Evolutionary conservation across 768 basidiomycete species (phyloP).

Genomic region (Leccinellum rugosiceps): DNA sequence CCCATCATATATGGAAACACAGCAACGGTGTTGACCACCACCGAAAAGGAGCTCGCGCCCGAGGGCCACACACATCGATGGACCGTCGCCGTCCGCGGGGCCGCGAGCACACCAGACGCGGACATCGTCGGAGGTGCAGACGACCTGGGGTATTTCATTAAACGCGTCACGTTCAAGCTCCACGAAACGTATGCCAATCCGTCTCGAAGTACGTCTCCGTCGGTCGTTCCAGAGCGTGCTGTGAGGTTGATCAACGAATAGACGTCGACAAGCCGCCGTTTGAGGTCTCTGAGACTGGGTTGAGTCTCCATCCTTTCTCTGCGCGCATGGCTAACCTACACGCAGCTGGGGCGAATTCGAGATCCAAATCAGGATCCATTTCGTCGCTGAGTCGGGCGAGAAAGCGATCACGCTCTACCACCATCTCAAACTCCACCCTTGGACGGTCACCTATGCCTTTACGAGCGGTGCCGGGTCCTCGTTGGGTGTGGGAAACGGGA

Average conservation of each 20-base stretch:
- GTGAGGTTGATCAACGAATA: slow-evolving; percentile 26
- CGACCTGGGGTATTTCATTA: slow-evolving; percentile 88
- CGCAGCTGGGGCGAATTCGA: slow-evolving; percentile 97
- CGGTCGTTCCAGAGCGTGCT: background rate
- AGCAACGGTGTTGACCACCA: slow-evolving; percentile 69
- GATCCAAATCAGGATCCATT: slow-evolving; percentile 87
- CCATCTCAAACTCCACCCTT: slow-evolving; percentile 93
- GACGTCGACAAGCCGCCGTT: slow-evolving; percentile 93
- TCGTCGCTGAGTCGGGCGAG: slow-evolving; percentile 85
- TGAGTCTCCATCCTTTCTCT: slow-evolving; percentile 12
- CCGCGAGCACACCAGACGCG: slow-evolving; percentile 67
- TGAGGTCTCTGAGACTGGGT: slow-evolving; percentile 95
- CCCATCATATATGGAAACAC: slow-evolving; percentile 97
- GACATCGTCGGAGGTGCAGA: slow-evolving; percentile 87
- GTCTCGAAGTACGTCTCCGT: slow-evolving; percentile 63
- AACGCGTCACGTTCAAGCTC: slow-evolving; percentile 94
- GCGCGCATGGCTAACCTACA: background rate
- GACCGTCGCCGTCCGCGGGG: slow-evolving; percentile 93
- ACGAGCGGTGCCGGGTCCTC: slow-evolving; percentile 1
- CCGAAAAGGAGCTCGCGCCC: slow-evolving; percentile 58
- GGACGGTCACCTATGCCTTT: slow-evolving; percentile 46
- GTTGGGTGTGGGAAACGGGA: background rate
- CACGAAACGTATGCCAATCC: slow-evolving; percentile 96
- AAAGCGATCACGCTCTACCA: slow-evolving; percentile 87
- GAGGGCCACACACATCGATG: slow-evolving; percentile 91